Evolutionary conservation across 1,284 basidiomycete species (phyloP).

Genomic region (Porogramme epimiltina): DNA sequence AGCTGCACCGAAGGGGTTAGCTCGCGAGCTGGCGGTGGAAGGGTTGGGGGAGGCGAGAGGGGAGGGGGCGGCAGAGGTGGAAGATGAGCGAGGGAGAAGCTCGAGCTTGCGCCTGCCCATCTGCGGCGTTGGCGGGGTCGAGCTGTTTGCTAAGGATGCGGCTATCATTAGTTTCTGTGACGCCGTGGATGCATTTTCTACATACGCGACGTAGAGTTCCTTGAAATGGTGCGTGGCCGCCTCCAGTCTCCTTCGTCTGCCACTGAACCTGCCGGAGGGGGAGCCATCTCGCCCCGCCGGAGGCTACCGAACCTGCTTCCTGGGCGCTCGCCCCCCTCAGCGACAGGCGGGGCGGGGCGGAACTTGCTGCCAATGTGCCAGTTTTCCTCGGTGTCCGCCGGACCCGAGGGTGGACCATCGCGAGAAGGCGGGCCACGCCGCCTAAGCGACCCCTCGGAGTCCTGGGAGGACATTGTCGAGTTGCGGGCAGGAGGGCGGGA

Average conservation of each 20-base stretch:
- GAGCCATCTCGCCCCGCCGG: conserved; percentile 54
- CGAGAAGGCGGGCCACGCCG: conserved; percentile 59
- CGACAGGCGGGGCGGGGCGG: conserved; percentile 48
- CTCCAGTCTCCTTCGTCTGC: conserved; percentile 65
- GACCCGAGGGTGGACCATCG: conserved; percentile 40
- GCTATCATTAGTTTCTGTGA: too few species aligned
- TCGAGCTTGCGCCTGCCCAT: conserved; percentile 78
- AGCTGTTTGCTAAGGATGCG: conserved; percentile 55
- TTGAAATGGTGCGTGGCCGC: conserved; percentile 41
- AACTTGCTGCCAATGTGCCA: conserved; percentile 78
- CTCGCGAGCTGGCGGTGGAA: conserved; percentile 41
- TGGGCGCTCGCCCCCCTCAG: conserved; percentile 40
- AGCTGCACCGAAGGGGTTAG: conserved; percentile 89
- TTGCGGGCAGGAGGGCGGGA: conserved; percentile 47
- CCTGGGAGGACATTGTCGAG: conserved; percentile 33
- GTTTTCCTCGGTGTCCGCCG: conserved; percentile 75
- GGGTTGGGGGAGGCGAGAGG: conserved; percentile 79
- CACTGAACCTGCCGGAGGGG: conserved; percentile 34
- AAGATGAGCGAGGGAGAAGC: conserved; percentile 73
- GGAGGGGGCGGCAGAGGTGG: conserved; percentile 60
- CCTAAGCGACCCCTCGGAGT: conserved; percentile 50
- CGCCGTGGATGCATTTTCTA: conserved; percentile 9
- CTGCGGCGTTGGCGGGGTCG: conserved; percentile 81
- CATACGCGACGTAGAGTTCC: conserved; percentile 65
- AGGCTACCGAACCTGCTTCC: conserved; percentile 53